Base-by-base conservation (phyloP, 352 stramenopile species). In the Globisporangium lucens region DNA sequence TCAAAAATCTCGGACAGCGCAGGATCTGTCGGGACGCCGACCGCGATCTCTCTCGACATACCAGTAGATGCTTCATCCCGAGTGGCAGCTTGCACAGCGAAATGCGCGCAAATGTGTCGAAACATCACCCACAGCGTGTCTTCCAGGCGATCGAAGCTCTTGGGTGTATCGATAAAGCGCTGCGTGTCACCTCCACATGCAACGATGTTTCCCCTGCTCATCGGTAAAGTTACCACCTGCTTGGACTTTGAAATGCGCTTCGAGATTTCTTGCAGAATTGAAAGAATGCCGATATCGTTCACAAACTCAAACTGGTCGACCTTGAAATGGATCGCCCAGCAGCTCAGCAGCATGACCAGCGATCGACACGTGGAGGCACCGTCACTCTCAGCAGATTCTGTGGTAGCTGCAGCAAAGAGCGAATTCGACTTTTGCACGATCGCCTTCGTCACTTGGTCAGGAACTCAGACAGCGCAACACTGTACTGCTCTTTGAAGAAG, bases 251-350 rank as follows among this genome's bases (percentile, higher is more conserved):
- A 29, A n/a, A 47, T 20, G 27, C 33, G 35, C 17, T 24, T 35
- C 5, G 73, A 33, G 59, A 84, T 68, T 55, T 82, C 69, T 58
- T 79, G 75, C 29, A 84, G 66, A 0, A 87, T 62, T 6, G 46
- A 9, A 12, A 87, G 58, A 49, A 87, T 76, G 5, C 75, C 75
- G 46, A 83, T 78, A 12, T 84, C 73, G 69, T 73, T 82, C 49
- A 87, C 75, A 51, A 85, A 83, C 47, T 77, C 75, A 61, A 87
- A 87, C 35, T 84, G 77, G 2, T 83, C 64, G 12, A 35, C 35
- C 6, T 69, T 64, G 20, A 87, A 82, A 30, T 82, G 67, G 1
- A 82, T 56, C 0, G 69, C 75, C 79, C 79, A 87, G 13, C 61
- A 75, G 33, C 73, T 83, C 3, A 87, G 49, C 15, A 87, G 46